Conservation (phyloP, 2,329 filamentous ascomycete species). For the Phialocephala sp. region DNA sequence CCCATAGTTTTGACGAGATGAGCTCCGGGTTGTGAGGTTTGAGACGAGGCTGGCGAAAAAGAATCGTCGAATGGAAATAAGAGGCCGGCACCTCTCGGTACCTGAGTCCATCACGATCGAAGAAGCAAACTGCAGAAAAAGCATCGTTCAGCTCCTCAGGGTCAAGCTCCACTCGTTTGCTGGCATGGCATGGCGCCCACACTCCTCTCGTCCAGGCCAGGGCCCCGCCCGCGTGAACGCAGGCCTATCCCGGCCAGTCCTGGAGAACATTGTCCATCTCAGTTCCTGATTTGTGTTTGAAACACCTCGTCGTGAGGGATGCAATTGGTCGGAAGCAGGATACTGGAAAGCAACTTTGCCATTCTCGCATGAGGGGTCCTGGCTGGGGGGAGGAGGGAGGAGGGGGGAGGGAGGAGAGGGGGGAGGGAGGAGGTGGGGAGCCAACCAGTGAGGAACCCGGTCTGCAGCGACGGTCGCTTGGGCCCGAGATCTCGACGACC, state of each 20-base stretch:
- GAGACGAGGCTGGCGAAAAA: background rate
- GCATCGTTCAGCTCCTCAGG: conserved; percentile 7
- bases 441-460: background rate
- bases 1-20: background rate
- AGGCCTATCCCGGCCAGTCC: background rate
- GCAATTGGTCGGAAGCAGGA: too few species aligned
- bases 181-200: background rate
- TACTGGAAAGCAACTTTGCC: background rate
- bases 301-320: background rate
- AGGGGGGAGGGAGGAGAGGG: too few species aligned
- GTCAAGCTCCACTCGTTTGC: background rate
- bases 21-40: background rate
- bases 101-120: background rate
- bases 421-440: too few species aligned
- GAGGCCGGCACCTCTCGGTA: background rate
- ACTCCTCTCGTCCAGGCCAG: too few species aligned
- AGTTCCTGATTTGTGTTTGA: conserved; percentile 9
- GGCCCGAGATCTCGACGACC: conserved; percentile 8
- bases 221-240: background rate
- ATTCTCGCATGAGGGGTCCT: background rate
- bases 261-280: background rate
- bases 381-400: background rate
- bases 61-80: background rate
- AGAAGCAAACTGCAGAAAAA: background rate
- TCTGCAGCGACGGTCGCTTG: background rate